Evolutionary conservation across 441 rosid species (phyloP), one percentile per base, ranked within the genome.

Genomic region (Sinapis alba): DNA sequence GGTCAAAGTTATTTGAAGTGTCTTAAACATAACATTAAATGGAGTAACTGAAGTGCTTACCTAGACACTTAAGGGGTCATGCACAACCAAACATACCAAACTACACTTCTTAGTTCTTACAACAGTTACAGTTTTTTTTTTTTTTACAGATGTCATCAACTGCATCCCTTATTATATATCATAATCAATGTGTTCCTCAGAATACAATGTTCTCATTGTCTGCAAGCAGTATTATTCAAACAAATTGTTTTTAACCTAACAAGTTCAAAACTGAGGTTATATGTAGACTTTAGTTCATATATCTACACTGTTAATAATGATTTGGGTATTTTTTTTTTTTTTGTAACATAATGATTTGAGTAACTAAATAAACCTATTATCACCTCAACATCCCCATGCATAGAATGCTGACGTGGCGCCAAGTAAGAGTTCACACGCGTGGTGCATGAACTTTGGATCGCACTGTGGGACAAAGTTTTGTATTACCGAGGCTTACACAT

Each of bases 391-490:
- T 51, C 70, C 30, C 20, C 81, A 78, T 78, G 81, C 81, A 78
- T 0, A 50, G 69, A 67, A 53, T 5, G 26, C 19, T 78, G 81
- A 78, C 61, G 77, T 72, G 77, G 77, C 41, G 77, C 73, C 65
- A 53, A 23, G 53, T 72, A 78, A 45, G 77, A 68, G 26, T 21
- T 23, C 69, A 72, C 77, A 72, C 81, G 74, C 73, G 81, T 78
- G 81, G 53, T 5, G 36, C 77, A 72, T 6, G 36, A 60, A 60
- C 65, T 66, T 61, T 72, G 58, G 73, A 78, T 78, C 73, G 65
- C 65, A 78, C 77, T 28, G 77, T 66, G 50, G 20, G 81, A 78
- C 81, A 78, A 67, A 26, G 21, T 66, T 71, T 77, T 51, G 77
- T 20, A 41, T 27, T 78, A 53, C 65, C 81, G 60, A 78, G 70